These are phyloP conservation scores for Mycena citricolor DNA, from an alignment of 1,284 basidiomycete species.

Conservation along the genomic window DNA sequence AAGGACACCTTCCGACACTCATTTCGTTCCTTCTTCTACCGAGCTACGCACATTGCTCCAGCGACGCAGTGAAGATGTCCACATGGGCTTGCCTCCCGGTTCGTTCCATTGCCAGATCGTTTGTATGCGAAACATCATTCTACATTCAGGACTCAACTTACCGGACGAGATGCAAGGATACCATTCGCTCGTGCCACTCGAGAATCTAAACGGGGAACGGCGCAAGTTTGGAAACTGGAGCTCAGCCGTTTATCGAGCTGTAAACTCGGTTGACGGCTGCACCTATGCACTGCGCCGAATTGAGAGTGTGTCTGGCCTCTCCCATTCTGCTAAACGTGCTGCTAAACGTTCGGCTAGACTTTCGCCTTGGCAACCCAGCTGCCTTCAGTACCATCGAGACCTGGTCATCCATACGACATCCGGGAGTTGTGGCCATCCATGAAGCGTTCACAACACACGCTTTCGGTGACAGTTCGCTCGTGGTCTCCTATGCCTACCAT, in stretches of 20 bases:
- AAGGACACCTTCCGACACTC: constrained; percentile 59
- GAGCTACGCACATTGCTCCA: constrained; percentile 80
- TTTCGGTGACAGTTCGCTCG: constrained; percentile 91
- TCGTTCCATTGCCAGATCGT: constrained; percentile 25
- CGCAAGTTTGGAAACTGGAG: constrained; percentile 78
- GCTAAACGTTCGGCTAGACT: constrained; percentile 53
- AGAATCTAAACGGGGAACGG: constrained; percentile 52
- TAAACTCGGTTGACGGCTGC: constrained; percentile 75
- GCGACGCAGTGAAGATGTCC: constrained; percentile 64
- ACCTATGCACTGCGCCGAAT: constrained; percentile 81
- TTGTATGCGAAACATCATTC: too few relatives aligned
- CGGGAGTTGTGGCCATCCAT: constrained; percentile 80
- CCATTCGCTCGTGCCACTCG: constrained; percentile 83
- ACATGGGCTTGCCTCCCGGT: constrained; percentile 12
- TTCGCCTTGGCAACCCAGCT: constrained; percentile 76
- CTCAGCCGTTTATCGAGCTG: constrained; percentile 82
- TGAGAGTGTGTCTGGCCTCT: constrained; percentile 69
- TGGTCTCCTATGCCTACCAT: constrained; percentile 92
- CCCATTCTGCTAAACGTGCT: constrained; percentile 3
- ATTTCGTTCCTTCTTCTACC: constrained; percentile 55
- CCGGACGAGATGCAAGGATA: constrained; percentile 92
- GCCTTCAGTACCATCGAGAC: constrained; percentile 85
- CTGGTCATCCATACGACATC: constrained; percentile 88
- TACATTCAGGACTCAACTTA: constrained; percentile 58
- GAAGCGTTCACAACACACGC: constrained; percentile 96